phyloP scores from a whole-genome alignment of 257 asterid species.

The Jaltomata sinuosa region DNA sequence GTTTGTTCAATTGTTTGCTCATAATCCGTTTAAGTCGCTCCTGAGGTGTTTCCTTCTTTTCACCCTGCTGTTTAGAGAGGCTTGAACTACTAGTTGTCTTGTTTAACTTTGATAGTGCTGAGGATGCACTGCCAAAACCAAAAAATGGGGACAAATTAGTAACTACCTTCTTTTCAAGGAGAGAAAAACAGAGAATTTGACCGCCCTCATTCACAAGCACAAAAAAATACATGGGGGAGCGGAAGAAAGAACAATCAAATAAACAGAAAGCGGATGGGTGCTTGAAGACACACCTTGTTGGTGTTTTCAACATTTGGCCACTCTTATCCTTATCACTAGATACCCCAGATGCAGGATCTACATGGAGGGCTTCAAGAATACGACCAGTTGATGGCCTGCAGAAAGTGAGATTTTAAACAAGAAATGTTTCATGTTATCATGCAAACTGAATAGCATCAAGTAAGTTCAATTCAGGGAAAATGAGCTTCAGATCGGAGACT shows the following conservation, averaged over 20 bases:
- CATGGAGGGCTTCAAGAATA: conserved; percentile 97
- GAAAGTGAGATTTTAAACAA: conserved; percentile 42
- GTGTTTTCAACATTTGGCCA: conserved; percentile 48
- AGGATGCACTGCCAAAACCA: conserved; percentile 58
- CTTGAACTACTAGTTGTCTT: conserved; percentile 56
- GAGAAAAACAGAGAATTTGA: neutral
- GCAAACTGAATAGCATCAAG: conserved; percentile 38
- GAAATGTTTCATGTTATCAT: conserved; percentile 8
- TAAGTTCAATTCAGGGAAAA: conserved; percentile 34
- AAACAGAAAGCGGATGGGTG: neutral
- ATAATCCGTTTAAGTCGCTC: conserved; percentile 95
- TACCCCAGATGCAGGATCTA: conserved; percentile 97
- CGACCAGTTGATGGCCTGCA: conserved; percentile 93
- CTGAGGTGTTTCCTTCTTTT: conserved; percentile 98
- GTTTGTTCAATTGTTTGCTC: conserved; percentile 95
- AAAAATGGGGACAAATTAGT: neutral
- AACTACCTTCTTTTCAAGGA: neutral
- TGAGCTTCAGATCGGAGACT: conserved; percentile 38
- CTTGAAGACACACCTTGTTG: conserved; percentile 34
- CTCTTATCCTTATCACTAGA: conserved; percentile 66
- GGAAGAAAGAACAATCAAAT: neutral
- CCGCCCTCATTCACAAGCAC: neutral
- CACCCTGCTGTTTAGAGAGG: conserved; percentile 75
- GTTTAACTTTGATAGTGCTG: conserved; percentile 78
- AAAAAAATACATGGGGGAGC: neutral